Evolutionary conservation across 345 rosid species (phyloP).

Genomic region (Syzygium aqueum): DNA sequence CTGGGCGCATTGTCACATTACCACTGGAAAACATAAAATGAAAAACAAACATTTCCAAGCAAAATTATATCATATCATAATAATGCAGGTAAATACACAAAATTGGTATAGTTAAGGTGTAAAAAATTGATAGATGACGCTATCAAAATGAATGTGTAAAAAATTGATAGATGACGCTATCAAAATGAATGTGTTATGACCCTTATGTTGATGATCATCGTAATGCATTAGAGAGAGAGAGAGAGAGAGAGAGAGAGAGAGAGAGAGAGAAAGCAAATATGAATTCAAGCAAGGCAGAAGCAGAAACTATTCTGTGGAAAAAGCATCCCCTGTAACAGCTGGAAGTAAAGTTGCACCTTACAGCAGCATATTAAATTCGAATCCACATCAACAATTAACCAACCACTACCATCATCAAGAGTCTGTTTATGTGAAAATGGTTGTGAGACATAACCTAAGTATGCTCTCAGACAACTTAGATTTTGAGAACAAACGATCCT

Average conservation of each 20-base stretch:
- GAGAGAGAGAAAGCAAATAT: not conserved
- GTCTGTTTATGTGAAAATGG: not conserved
- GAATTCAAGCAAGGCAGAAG: not conserved
- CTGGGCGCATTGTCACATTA: constrained; percentile 50
- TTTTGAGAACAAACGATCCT: not conserved
- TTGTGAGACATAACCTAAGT: not conserved
- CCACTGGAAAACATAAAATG: constrained; percentile 51
- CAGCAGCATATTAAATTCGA: not conserved
- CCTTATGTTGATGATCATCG: not conserved
- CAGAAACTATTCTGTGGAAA: not conserved
- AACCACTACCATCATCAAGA: not conserved
- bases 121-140: not conserved
- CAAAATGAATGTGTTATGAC: not conserved
- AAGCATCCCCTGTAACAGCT: not conserved
- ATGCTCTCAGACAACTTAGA: not conserved
- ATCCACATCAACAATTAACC: not conserved
- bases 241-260: not conserved
- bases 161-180: not conserved
- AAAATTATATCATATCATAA: not conserved
- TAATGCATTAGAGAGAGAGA: not conserved
- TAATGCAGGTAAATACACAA: not conserved
- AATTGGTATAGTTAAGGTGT: not conserved
- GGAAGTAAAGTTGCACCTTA: not conserved
- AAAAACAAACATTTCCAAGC: constrained; percentile 3
- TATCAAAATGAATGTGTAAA: not conserved